A percentile compares a stretch with the other conserved stretches of the same genome.
These are phyloP conservation scores for Ephemerocybe angulata DNA, from an alignment of 768 basidiomycete genomes.

Conservation along the genomic window DNA sequence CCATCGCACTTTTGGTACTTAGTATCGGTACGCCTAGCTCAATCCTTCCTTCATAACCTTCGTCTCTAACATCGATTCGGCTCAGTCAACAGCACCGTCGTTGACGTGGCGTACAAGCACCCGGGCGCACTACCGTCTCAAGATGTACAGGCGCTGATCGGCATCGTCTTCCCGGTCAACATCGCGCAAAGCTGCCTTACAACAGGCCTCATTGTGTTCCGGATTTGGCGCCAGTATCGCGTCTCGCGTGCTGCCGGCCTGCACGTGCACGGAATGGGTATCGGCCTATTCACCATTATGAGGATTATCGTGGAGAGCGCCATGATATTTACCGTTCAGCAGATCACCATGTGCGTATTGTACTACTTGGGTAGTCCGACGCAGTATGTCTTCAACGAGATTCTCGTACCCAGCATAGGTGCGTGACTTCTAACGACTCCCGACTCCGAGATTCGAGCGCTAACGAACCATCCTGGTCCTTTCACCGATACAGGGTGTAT, in stretches of 20 bases:
- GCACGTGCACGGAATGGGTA: neutral
- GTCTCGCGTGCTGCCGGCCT: neutral
- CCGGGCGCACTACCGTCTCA: neutral
- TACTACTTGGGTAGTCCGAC: neutral
- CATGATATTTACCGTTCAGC: neutral
- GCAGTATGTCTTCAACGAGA: neutral
- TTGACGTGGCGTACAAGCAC: neutral
- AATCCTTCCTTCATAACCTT: neutral
- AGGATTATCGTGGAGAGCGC: neutral
- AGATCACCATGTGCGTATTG: neutral
- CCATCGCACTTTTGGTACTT: neutral
- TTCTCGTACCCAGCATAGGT: neutral
- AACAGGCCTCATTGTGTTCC: neutral
- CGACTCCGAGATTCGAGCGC: too few relatives aligned
- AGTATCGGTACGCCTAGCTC: constrained; percentile 2
- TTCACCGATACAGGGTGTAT: too few relatives aligned
- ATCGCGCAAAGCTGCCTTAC: constrained; percentile 1
- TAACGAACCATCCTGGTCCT: too few relatives aligned
- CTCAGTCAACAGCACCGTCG: neutral
- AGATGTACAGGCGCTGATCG: neutral
- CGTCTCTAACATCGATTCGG: neutral
- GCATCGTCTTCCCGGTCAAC: neutral
- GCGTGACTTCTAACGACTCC: too few relatives aligned
- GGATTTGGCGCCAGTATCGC: neutral
- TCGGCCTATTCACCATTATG: neutral